Base-by-base conservation (phyloP, 306 rosid genomes). In the Vachellia collinsii region DNA sequence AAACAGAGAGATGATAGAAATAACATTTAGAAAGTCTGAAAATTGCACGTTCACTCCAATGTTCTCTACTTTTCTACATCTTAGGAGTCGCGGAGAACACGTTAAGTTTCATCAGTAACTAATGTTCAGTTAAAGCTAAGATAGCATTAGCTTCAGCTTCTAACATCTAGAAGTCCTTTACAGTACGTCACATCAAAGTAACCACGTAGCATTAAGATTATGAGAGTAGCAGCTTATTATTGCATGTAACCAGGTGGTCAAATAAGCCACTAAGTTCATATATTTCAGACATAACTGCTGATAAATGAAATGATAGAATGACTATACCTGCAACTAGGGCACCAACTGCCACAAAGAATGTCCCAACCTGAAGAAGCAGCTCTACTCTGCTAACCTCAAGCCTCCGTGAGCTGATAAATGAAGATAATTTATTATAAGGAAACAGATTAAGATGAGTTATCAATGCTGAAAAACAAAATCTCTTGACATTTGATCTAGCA, bases 301-400 rank as follows among this genome's bases (percentile, higher is more conserved):
- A 43, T 19, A 69, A 22, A 43, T 3, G 29, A 23, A 43, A 23
- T 23, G 66, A 69, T 42, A 13, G 44, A 46, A 43, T 23, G 41
- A 4, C 14, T 58, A 51, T 86, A 96, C 99, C 99, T 83, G 99
- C 93, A 78, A 96, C 87, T 71, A 96, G 86, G 86, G 99, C 98
- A 73, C 99, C 99, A 43, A 96, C 80, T 53, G 87, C 97, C 81
- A 89, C 86, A 85, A 97, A 93, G 87, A 96, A 96, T 63, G 99
- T 87, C 76, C 99, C 99, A 81, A 96, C 99, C 93, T 96, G 99
- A 70, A 96, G 97, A 78, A 96, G 99, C 86, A 96, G 85, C 80
- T 96, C 99, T 65, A 96, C 92, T 85, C 94, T 89, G 91, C 99
- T 96, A 85, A 96, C 98, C 90, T 96, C 99, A 72, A 96, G 96